phyloP scores from a whole-genome alignment of 495 filamentous ascomycete genomes.

The Podospora didyma region DNA sequence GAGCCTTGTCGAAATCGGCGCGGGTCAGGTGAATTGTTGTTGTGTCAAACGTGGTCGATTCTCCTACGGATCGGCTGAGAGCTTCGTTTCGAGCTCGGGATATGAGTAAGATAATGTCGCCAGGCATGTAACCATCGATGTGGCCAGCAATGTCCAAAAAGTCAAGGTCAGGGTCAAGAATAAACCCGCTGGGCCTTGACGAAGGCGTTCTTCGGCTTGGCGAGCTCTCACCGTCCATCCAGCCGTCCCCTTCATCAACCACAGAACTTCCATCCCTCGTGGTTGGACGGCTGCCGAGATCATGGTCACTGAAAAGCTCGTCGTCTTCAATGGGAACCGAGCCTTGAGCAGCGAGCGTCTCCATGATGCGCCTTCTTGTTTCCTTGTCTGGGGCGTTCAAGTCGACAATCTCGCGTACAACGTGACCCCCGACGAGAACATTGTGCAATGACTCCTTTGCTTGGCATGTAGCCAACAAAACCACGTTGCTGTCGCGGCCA shows the following conservation, averaged over 20 bases:
- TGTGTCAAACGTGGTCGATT: slow-evolving; percentile 22
- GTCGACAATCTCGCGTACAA: slow-evolving; percentile 77
- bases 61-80: slow-evolving; percentile 67
- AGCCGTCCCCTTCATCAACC: slow-evolving; percentile 54
- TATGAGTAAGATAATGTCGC: slow-evolving; percentile 81
- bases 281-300: slow-evolving; percentile 42
- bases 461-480: slow-evolving; percentile 86
- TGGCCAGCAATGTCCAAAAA: slow-evolving; percentile 87
- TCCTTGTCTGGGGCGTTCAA: slow-evolving; percentile 91
- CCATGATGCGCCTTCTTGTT: slow-evolving; percentile 73
- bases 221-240: slow-evolving; percentile 61
- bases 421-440: slow-evolving; percentile 72
- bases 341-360: slow-evolving; percentile 58
- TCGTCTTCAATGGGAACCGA: slow-evolving; percentile 36
- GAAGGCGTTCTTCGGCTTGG: slow-evolving; percentile 11
- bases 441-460: slow-evolving; percentile 85
- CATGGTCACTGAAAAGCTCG: slow-evolving; percentile 30
- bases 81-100: slow-evolving; percentile 87
- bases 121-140: slow-evolving; percentile 97
- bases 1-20: slow-evolving; percentile 74
- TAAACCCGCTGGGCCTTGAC: slow-evolving; percentile 54
- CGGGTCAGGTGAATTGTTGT: slow-evolving; percentile 55
- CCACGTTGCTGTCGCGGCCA: slow-evolving; percentile 64
- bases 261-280: slow-evolving; percentile 47
- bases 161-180: slow-evolving; percentile 72